phyloP scores from a whole-genome alignment of 108 stramenopile genomes.

The Skeletonema costatum region DNA sequence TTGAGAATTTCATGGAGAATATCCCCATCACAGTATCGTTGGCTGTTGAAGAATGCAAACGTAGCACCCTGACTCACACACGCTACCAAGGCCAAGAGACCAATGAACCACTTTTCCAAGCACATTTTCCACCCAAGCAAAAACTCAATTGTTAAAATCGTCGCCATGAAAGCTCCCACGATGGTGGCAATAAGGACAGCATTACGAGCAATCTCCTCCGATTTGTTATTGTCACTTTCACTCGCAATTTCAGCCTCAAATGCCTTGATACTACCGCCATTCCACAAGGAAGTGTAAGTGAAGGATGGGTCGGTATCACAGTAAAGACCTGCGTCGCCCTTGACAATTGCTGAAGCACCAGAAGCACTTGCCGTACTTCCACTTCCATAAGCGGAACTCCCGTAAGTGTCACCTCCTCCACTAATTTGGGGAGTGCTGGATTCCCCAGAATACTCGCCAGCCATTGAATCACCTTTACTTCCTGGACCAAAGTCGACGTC shows the following conservation, averaged over 20 bases:
- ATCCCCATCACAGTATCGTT: conserved; percentile 41
- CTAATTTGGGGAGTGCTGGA: background rate
- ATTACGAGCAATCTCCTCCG: conserved; percentile 32
- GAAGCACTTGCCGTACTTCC: background rate
- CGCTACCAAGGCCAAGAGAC: conserved; percentile 12
- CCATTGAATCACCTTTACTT: background rate
- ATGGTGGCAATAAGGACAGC: conserved; percentile 9
- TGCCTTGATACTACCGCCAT: conserved; percentile 5
- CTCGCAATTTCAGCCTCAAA: conserved; percentile 12
- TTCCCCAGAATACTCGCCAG: background rate
- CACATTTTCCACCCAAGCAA: conserved; percentile 29
- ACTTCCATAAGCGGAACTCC: background rate
- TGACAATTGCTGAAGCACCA: background rate
- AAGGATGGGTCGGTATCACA: conserved; percentile 16
- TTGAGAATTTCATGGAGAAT: conserved; percentile 36
- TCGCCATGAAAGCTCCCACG: conserved; percentile 14
- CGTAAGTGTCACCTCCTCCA: background rate
- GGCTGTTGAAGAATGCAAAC: conserved; percentile 38
- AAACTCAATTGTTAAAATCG: conserved; percentile 15
- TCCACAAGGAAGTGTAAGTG: conserved; percentile 17
- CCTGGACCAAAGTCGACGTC: background rate
- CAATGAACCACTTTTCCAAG: conserved; percentile 25
- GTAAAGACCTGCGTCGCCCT: conserved; percentile 27
- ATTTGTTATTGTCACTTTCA: conserved; percentile 25
- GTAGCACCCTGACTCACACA: conserved; percentile 29